These are phyloP conservation scores for Crithidia brevicula DNA, from an alignment of 208 protist species.

Conservation along the genomic window DNA sequence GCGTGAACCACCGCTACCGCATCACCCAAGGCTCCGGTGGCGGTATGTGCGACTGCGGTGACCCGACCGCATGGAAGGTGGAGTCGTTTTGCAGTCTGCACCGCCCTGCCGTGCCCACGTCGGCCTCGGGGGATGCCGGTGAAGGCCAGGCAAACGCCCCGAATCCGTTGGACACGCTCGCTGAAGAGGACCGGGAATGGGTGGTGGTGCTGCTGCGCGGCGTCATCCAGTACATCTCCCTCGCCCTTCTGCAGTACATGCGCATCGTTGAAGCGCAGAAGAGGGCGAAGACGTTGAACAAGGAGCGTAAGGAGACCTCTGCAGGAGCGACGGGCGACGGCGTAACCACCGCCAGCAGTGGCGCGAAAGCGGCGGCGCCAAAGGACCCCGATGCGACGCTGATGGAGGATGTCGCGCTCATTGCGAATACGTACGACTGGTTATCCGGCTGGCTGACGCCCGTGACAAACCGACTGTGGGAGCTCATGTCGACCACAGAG, in stretches of 20 bases:
- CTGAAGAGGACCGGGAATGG: constrained; percentile 44
- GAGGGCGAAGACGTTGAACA: constrained; percentile 8
- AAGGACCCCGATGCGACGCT: constrained; percentile 19
- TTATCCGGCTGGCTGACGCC: constrained; percentile 27
- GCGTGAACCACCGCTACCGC: constrained; percentile 73
- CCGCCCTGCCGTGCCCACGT: constrained; percentile 25
- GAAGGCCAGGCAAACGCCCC: neutral
- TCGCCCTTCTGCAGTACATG: constrained; percentile 37
- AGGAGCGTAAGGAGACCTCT: neutral
- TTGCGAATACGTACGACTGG: constrained; percentile 29
- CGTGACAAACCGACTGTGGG: constrained; percentile 19
- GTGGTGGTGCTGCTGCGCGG: constrained; percentile 45
- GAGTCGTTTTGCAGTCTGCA: constrained; percentile 71
- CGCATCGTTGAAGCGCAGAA: constrained; percentile 8
- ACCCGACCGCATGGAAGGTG: constrained; percentile 81
- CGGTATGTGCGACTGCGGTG: constrained; percentile 95
- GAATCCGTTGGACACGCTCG: constrained; percentile 23
- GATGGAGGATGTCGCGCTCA: constrained; percentile 25
- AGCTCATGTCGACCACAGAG: constrained; percentile 29
- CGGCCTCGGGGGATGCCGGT: neutral
- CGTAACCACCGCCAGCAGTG: no score
- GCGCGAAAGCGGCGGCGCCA: neutral
- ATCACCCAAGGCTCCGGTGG: constrained; percentile 66
- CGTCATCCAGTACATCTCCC: constrained; percentile 42
- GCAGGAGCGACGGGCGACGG: neutral